Base-by-base conservation (phyloP, 148 eudicot genomes). In the Vaccinium myrtillus region DNA sequence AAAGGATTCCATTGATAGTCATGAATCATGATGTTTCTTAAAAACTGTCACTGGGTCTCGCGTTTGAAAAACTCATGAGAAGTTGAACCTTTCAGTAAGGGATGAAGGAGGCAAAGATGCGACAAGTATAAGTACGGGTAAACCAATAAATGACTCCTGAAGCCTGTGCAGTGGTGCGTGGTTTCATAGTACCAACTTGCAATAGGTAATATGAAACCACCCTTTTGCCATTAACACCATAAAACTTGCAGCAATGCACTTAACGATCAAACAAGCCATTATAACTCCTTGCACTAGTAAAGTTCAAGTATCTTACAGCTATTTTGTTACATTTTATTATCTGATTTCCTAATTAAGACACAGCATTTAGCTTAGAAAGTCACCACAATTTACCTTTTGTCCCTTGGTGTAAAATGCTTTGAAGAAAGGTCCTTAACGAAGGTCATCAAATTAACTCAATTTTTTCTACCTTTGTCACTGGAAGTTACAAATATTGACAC, bases 371-470 rank as follows among this genome's bases (percentile, higher is more conserved):
- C 48, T 69, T 25, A 48, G 30, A 21, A 81, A 53, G 54, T 76
- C 23, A 53, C 16, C 83, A 53, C 78, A 82, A 81, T 30, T 77
- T 74, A 76, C 25, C 78, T n/a, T 61, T 10, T 76, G 25, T 49
- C 27, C 8, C n/a, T 67, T 15, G n/a, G n/a, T 6, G 13, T 11
- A 14, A 25, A 65, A 23, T 67, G 55, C 58, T 81, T 65, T 14
- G 46, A 56, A 50, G 8, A 2, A 63, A 49, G 36, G 49, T 25
- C 23, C 23, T 27, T 50, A 4, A 50, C 25, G 18, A 77, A 77
- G 77, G 5, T 23, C 82, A 78, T 63, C 21, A 70, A 67, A 27
- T 65, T 13, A 30, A 30, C 39, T 61, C 75, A 69, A n/a, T 18
- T 75, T 59, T 48, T 27, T 78, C 19, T 32, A 32, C 10, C 25